A percentile compares a stretch with the other conserved stretches of the same genome.
Evolutionary conservation across 768 basidiomycete genomes (phyloP).

Genomic region (Boletus edulis): DNA sequence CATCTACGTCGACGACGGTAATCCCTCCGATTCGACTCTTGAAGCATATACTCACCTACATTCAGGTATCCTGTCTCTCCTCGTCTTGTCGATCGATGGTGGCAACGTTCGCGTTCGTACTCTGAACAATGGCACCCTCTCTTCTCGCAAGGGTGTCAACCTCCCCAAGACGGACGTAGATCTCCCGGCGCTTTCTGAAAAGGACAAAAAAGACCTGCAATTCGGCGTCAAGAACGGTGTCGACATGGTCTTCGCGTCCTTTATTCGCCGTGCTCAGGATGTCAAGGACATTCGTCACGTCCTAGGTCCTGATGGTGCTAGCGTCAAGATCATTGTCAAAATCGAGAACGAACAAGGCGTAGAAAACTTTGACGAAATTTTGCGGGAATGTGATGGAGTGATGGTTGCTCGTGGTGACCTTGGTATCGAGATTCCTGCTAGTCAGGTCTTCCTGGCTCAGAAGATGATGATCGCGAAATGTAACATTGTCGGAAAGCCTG

Average conservation of each 20-base stretch:
- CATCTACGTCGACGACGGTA: conserved; percentile 96
- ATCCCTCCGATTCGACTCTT: conserved; percentile 5
- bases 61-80: conserved; percentile 79
- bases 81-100: conserved; percentile 88
- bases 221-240: conserved; percentile 98
- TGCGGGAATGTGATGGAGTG: conserved; percentile 93
- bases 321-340: conserved; percentile 99
- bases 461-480: conserved; percentile 99
- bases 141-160: conserved; percentile 98
- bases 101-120: conserved; percentile 78
- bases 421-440: conserved; percentile 99
- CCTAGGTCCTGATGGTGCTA: conserved; percentile 91
- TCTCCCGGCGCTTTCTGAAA: conserved; percentile 94
- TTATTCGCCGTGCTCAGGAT: conserved; percentile 94
- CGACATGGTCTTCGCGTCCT: conserved; percentile 99
- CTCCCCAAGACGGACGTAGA: conserved; percentile 98
- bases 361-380: conserved; percentile 97
- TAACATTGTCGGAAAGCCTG: conserved; percentile 96
- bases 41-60: not conserved
- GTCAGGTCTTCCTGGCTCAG: conserved; percentile 98
- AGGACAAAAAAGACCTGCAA: conserved; percentile 92
- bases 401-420: conserved; percentile 99
- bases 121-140: conserved; percentile 88
- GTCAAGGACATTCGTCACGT: conserved; percentile 91
- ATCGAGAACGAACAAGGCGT: conserved; percentile 99